Percentiles rank a stretch among this genome's conserved stretches.
These are phyloP conservation scores for Magnolia changhungtana DNA, from an alignment of 164 flowering plant genomes.

Conservation along the genomic window DNA sequence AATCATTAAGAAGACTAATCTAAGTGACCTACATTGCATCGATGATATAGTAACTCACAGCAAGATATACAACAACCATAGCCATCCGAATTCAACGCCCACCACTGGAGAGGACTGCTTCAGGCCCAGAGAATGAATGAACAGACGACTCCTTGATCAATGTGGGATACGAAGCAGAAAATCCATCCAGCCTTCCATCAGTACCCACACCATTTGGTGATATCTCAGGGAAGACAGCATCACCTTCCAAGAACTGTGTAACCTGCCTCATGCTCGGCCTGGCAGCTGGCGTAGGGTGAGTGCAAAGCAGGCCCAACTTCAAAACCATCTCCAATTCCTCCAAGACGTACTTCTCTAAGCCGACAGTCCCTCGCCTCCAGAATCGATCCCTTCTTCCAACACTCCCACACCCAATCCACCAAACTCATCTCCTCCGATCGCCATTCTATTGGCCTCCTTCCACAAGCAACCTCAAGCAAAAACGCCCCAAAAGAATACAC, in stretches of 20 bases:
- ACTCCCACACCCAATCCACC: slow-evolving; percentile 1
- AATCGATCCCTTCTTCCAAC: background rate
- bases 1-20: no score
- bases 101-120: no score
- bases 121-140: no score
- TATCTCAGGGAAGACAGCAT: background rate
- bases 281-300: slow-evolving; percentile 16
- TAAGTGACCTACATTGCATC: no score
- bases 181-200: no score
- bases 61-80: no score
- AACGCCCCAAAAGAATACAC: slow-evolving; percentile 11
- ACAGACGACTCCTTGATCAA: no score
- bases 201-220: background rate
- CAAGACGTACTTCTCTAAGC: background rate
- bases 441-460: background rate
- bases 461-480: slow-evolving; percentile 18
- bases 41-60: no score
- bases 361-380: background rate
- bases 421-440: background rate
- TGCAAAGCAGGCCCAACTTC: slow-evolving; percentile 27
- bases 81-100: no score
- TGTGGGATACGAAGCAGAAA: no score
- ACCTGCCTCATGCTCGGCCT: slow-evolving; percentile 21
- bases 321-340: slow-evolving; percentile 18
- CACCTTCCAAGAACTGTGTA: slow-evolving; percentile 7